phyloP scores from a whole-genome alignment of 2,329 filamentous ascomycete species.

The Colletotrichum musicola region DNA sequence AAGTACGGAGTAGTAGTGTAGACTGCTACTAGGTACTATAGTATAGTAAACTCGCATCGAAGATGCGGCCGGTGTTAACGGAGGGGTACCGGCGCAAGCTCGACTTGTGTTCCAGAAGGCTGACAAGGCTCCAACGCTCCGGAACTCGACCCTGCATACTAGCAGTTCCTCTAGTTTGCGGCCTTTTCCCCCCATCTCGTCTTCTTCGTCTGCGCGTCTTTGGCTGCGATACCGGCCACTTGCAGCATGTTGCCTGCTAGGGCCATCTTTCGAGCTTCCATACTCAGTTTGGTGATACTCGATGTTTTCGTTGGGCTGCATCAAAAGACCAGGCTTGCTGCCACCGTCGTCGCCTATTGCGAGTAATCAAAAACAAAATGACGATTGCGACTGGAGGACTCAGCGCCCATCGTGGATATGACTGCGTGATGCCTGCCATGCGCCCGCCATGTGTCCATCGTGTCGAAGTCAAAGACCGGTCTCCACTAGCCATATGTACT shows the following conservation, averaged over 20 bases:
- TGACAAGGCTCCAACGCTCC: conserved; percentile 22
- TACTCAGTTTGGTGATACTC: conserved; percentile 3
- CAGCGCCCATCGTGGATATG: neutral
- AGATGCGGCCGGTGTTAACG: conserved; percentile 25
- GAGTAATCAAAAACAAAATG: conserved; percentile 1
- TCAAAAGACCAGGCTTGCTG: neutral
- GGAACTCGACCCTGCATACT: conserved; percentile 9
- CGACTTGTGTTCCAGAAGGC: conserved; percentile 27
- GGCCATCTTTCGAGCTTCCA: conserved; percentile 6
- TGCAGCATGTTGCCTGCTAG: conserved; percentile 9
- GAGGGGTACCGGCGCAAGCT: conserved; percentile 2
- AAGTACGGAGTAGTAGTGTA: no score
- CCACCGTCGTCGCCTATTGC: neutral
- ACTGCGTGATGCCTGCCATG: conserved; percentile 20
- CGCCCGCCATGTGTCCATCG: neutral
- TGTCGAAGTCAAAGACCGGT: neutral
- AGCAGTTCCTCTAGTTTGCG: neutral
- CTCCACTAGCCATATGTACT: neutral
- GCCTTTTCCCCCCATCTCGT: neutral
- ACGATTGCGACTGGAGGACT: neutral
- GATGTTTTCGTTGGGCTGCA: neutral
- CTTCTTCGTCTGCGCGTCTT: neutral
- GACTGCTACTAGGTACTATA: no score
- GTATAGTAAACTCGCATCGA: conserved; percentile 4
- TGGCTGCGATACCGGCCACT: conserved; percentile 30